Evolutionary conservation across 352 stramenopile species (phyloP), one percentile per base, ranked within the genome.

Genomic region (Halophytophthora batemanensis): DNA sequence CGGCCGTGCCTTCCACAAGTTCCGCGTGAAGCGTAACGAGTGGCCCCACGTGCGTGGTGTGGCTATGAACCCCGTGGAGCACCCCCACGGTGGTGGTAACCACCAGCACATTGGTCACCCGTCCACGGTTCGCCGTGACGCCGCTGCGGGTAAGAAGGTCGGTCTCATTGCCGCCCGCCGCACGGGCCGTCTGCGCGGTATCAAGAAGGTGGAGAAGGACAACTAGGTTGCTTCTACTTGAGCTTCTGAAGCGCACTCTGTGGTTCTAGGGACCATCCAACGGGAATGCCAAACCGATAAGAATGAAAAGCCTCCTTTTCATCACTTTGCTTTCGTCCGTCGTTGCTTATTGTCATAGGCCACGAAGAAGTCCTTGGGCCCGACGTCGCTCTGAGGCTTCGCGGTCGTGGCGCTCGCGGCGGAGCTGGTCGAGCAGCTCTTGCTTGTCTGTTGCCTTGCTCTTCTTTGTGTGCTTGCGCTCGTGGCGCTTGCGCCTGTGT

Each of bases 61-160:
- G 63, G 97, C 96, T 41, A 99, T 99, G 89, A 99, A 99, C 82
- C 97, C 97, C 48, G 96, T 99, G 59, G 97, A 99, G 89, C 97
- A 99, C 81, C 96, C 96, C 50, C 93, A 98, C 85, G 97, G 97
- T 96, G 97, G 97, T 96, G 97, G 97, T 98, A 99, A 99, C 94
- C 97, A 99, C 82, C 96, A 99, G 87, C 97, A 99, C 81, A 99
- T 99, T 87, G 97, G 97, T 96, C 96, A 98, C 79, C 95, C 97
- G 46, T 98, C 96, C 51, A 99, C 96, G n/a, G 90, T 98, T 19
- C 87, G 77, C 56, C 78, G 92, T 54, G 90, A 97, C 56, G 90
- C 88, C 43, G 93, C 96, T 33, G 84, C 96, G 43, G 97, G 97
- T 98, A 92, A 98, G 74, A 99, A 99, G 91, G 96, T 98, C 71